Base-by-base conservation (phyloP, 345 rosid genomes). In the Eucalyptus pauciflora region DNA sequence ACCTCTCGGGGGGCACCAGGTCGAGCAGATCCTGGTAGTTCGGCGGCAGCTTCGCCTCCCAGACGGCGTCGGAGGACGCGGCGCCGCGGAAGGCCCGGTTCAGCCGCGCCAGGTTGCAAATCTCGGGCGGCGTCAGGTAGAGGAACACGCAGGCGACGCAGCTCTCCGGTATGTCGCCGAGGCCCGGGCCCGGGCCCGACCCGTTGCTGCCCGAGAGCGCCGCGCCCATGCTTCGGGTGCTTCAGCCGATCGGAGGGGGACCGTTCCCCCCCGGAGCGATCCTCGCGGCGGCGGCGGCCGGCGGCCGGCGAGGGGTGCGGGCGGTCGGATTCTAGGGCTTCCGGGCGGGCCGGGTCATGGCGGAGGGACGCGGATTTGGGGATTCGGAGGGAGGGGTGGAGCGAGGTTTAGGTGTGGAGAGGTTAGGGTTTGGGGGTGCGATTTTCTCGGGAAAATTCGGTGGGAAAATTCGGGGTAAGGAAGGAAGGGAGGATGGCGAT, bases 91-190 rank as follows among this genome's bases (percentile, higher is more conserved):
- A 97, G 31, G 99, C 93, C 49, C 92, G 92, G 92, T 94, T 96
- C 41, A 96, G 89, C 86, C 99, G 92, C 29, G 99, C 99, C 22
- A 97, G 94, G 90, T 97, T 97, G 93, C 99, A 97, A 93, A 97
- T 97, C 96, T 97, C 99, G 91, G 99, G 98, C 76, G 99, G 98
- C 10, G 96, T 95, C 89, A 97, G 92, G 92, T 96, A 91, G 86
- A 94, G 90, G 88, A 96, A 96, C 24, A 97, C 99, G 89, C 96
- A 94, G 24, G 99, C 99, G 85, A 96, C 97, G 89, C 99, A 97
- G 92, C 95, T 94, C 93, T 97, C 99, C 60, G 99, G 98, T 90
- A 96, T 97, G 92, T 97, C 99, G 5, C 98, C 99, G 7, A 97
- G 93, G 9, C 97, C 94, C 10, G 98, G 97, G 88, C 97, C 92